Percentiles rank a stretch among this genome's conserved stretches.
Conservation (phyloP, 768 basidiomycete genomes). For the Omphalotus guepiniiformis region DNA sequence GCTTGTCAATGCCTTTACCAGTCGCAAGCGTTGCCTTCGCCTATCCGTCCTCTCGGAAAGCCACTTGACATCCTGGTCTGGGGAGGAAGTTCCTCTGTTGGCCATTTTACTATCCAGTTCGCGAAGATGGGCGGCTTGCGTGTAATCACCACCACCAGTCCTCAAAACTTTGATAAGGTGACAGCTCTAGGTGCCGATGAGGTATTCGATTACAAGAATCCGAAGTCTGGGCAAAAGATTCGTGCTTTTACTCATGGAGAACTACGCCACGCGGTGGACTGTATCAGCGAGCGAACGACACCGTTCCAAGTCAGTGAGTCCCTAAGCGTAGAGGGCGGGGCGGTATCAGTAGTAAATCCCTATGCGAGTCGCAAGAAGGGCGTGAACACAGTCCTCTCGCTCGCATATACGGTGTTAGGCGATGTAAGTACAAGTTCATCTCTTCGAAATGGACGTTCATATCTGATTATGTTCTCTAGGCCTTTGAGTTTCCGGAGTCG, state of each 20-base stretch:
- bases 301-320: slow-evolving; percentile 4
- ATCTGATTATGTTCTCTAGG: background rate
- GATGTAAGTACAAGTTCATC: background rate
- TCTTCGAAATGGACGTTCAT: background rate
- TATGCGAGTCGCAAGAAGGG: background rate
- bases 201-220: slow-evolving; percentile 25
- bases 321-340: slow-evolving; percentile 7
- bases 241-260: slow-evolving; percentile 8
- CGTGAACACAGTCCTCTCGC: background rate
- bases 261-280: slow-evolving; percentile 4
- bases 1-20: slow-evolving; percentile 8
- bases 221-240: slow-evolving; percentile 13
- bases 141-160: slow-evolving; percentile 29
- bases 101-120: slow-evolving; percentile 26
- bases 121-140: slow-evolving; percentile 27
- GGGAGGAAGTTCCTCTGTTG: slow-evolving; percentile 24
- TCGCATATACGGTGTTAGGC: slow-evolving; percentile 1
- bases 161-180: slow-evolving; percentile 25
- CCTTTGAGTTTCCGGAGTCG: slow-evolving; percentile 2
- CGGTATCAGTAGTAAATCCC: background rate
- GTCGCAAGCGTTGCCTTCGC: slow-evolving; percentile 5
- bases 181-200: slow-evolving; percentile 29
- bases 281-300: slow-evolving; percentile 5
- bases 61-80: slow-evolving; percentile 20
- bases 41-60: background rate